These are phyloP conservation scores for Breviolum minutum DNA, from an alignment of 73 alveolate species.

Conservation along the genomic window DNA sequence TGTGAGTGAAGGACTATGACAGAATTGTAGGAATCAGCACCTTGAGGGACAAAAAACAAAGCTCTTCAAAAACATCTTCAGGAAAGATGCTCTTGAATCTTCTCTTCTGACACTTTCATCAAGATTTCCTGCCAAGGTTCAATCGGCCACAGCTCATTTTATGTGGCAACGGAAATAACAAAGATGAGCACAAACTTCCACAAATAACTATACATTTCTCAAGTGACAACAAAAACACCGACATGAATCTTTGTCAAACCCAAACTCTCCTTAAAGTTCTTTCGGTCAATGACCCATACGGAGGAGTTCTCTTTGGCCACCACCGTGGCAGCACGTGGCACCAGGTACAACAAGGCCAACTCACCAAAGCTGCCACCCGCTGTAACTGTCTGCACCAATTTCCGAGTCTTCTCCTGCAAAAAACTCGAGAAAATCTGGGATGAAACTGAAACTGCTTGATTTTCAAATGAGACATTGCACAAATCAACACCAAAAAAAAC, in stretches of 20 bases:
- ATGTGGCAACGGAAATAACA: no score
- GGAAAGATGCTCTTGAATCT: conserved; percentile 50
- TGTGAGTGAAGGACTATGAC: no score
- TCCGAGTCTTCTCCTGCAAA: conserved; percentile 33
- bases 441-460: no score
- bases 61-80: not conserved
- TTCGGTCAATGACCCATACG: conserved; percentile 87
- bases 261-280: conserved; percentile 58
- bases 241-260: not conserved
- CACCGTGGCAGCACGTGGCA: conserved; percentile 93
- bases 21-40: not conserved
- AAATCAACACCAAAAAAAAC: no score
- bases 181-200: no score
- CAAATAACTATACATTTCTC: no score
- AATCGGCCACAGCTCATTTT: no score
- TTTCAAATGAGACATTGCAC: no score
- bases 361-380: conserved; percentile 92
- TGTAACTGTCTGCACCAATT: conserved; percentile 76
- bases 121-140: not conserved
- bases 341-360: conserved; percentile 89
- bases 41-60: not conserved
- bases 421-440: no score
- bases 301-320: conserved; percentile 77
- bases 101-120: conserved; percentile 93
- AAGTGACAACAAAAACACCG: no score